Evolutionary conservation across 1,284 basidiomycete species (phyloP), one percentile per base, ranked within the genome.

Genomic region (Rhodotorula glutinis): DNA sequence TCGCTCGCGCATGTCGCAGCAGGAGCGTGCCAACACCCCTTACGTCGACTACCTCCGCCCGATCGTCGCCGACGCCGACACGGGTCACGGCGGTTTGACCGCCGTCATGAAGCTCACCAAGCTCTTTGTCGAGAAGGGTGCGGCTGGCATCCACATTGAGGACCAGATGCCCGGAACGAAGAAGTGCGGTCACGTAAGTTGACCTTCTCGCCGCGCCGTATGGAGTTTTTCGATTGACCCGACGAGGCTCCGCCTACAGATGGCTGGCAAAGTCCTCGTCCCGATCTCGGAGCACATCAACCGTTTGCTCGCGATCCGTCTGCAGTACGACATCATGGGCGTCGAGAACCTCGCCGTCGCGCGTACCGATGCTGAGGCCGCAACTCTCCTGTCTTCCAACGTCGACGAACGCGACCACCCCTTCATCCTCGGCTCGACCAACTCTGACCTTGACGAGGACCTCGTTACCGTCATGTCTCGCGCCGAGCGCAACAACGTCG

Each of bases 331-430:
- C 78, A 86, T 90, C 74, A 88, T 89, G 87, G 88, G 87, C 72
- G 86, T 87, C 63, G 83, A 86, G 77, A 89, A 88, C 80, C 83
- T 89, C 69, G 86, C 88, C 74, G 83, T 90, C 67, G 87, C 87
- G 13, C 84, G 88, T 66, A 90, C 88, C 59, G 88, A 89, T 78
- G 88, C 87, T 16, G 87, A 98, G 80, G 94, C 95, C 13, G 95
- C 95, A 5, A 98, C 94, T 2, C 86, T 98, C 73, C 91, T 98
- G 82, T 91, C 93, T 60, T 88, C 91, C 76, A 98, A 98, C 81
- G 92, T 98, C 71, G 96, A 98, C 80, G 87, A 89, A 75, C 89
- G 95, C 49, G 95, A 98, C 82, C 95, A 98, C 77, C 81, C 92
- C 41, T 98, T 97, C 84, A 94, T 98, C 78, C 86, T 98, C 44